Base-by-base conservation (phyloP, 2,329 filamentous ascomycete genomes). In the Fusarium equiseti region DNA sequence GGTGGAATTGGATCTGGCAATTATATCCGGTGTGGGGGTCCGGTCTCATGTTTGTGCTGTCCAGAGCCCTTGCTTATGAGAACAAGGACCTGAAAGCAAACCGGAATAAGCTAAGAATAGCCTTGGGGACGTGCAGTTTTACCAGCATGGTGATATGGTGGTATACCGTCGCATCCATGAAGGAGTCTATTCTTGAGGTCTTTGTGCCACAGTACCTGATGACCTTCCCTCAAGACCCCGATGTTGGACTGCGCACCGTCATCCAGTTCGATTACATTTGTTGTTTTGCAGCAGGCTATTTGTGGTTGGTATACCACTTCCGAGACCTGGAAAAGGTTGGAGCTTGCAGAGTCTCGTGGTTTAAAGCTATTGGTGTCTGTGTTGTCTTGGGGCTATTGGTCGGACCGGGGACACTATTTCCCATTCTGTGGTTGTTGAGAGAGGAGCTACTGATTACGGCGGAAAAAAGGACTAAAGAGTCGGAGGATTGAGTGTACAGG, bases 1-100 rank as follows among this genome's bases (percentile, higher is more conserved):
- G 73, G 77, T 78, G 75, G 70, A 77, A 74, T 20, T 79, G 77
- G 76, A 44, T 77, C 16, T 79, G 77, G 77, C 77, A 79, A 9
- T 38, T 78, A 1, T 79, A 66, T 27, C 75, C 76, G 0, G 44
- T 78, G 1, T 77, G 73, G 75, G 67, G 66, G 8, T 76, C 75
- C 0, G 5, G 72, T 3, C 32, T 42, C 2, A 63, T 73, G 48
- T 63, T 77, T 31, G 38, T 59, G 3, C 12, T 72, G 6, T 64
- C 67, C 9, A 72, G 51, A 5, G 15, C 20, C 1, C 16, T 51
- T 24, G 29, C 20, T 18, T 15, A 22, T 5, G 8, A 26, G 4
- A 15, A 15, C 6, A 45, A 35, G n/a, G 8, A 3, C 4, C 3
- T 6, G 0, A 18, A 43, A 1, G 13, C 50, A 10, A 54, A 50